Base-by-base conservation (phyloP, 352 stramenopile genomes). In the Pythium grandisporangium region DNA sequence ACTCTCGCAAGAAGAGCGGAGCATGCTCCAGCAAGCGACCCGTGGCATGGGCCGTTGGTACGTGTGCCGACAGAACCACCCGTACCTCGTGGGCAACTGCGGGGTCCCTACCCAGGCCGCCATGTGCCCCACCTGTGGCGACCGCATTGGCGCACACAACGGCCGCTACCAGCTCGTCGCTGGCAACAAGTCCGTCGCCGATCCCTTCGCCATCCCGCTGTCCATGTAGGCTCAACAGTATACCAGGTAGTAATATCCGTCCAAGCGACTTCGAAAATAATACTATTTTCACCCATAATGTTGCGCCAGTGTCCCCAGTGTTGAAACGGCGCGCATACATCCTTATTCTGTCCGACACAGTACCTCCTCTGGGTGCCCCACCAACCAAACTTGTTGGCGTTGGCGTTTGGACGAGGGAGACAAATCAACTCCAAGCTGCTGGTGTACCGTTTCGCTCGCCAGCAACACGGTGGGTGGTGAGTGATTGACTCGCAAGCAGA, bases 41-140 rank as follows among this genome's bases (percentile, higher is more conserved):
- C 43, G 23, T 1, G 25, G 40, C 2, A 16, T 41, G n/a, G 54
- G 54, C 14, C 33, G 37, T 16, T 68, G 58, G 58, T 64, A 62
- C 44, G 30, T 51, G 32, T 68, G 58, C 17, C n/a, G 26, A 1
- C 25, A 45, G 21, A 42, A 49, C 27, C 58, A 68, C 37, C 58
- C 58, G 24, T 68, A 68, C 32, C 43, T 68, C 10, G 54, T 68
- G 20, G 59, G 45, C 22, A 53, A 48, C 24, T 68, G 58, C 27
- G 58, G 58, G 14, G 46, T 55, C 16, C 58, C 58, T 11, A 6
- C 61, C 17, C 40, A 57, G 33, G 26, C 49, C 20, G 20, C 48
- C 2, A 13, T 12, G 6, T 66, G 57, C 34, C 57, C 57, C 6
- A 45, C 35, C 1, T 66, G 57, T 38, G 53, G 57, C 1, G 30